Evolutionary conservation across 2,329 filamentous ascomycete species (phyloP).

Genomic region (Nemania diffusa): DNA sequence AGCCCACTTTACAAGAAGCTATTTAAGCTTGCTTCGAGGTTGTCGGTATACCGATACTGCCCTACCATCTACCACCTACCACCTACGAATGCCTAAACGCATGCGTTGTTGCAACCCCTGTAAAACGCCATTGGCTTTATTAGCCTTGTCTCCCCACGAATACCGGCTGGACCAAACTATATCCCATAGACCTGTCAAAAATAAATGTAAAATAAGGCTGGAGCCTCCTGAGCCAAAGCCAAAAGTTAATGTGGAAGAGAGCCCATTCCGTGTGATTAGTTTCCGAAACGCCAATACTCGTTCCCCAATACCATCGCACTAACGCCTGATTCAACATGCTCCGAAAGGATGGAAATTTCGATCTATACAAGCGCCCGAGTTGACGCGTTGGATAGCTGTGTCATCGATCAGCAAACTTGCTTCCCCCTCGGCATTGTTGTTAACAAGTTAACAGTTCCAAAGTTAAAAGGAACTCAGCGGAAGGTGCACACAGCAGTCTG

Average conservation of each 20-base stretch:
- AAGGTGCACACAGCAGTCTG: not conserved
- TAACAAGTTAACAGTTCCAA: not conserved
- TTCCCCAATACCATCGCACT: not conserved
- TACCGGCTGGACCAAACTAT: conserved; percentile 9
- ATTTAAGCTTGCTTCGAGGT: conserved; percentile 28
- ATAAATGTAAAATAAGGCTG: conserved; percentile 18
- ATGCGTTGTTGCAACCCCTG: conserved; percentile 22
- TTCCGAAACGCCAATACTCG: conserved; percentile 15
- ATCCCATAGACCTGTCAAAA: conserved; percentile 23
- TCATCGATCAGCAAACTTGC: not conserved
- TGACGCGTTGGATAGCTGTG: not conserved
- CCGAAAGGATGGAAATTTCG: not conserved
- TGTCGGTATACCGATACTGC: conserved; percentile 36
- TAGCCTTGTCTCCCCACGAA: not conserved
- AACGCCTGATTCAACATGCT: not conserved
- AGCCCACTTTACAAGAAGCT: conserved; percentile 13
- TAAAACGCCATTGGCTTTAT: conserved; percentile 10
- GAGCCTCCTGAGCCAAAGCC: not conserved
- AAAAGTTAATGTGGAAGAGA: not conserved
- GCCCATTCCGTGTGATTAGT: conserved; percentile 1
- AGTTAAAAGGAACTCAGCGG: not conserved
- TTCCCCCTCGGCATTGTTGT: not conserved
- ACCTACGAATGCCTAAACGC: conserved; percentile 22
- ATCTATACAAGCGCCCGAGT: not conserved
- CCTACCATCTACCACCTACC: conserved; percentile 27